Evolutionary conservation across 768 basidiomycete species (phyloP).

Genomic region (Coprinopsis sp.): DNA sequence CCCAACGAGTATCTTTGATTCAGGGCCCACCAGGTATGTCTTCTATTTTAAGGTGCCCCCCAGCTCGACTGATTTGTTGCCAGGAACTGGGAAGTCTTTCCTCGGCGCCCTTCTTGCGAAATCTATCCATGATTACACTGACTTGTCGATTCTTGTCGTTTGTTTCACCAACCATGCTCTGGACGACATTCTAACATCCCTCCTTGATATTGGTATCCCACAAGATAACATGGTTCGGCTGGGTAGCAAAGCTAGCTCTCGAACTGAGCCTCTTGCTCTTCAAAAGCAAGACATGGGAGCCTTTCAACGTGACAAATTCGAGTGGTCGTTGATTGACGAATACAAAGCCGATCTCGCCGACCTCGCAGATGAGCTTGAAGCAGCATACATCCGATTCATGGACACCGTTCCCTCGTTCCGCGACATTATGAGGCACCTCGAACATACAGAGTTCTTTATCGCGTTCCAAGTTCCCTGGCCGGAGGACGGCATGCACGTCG

Average conservation of each 20-base stretch:
- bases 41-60: too few relatives aligned
- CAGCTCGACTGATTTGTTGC: not conserved
- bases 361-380: too few relatives aligned
- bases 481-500: constrained; percentile 40
- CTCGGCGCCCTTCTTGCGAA: constrained; percentile 67
- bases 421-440: constrained; percentile 41
- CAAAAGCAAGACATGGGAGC: constrained; percentile 30
- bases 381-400: too few relatives aligned
- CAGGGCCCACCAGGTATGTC: constrained; percentile 69
- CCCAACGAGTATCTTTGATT: constrained; percentile 54
- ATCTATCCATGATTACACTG: constrained; percentile 44
- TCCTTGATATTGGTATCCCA: constrained; percentile 59
- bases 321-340: constrained; percentile 40
- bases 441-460: constrained; percentile 45
- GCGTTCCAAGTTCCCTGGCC: constrained; percentile 40
- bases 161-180: constrained; percentile 76
- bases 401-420: constrained; percentile 10
- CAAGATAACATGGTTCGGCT: constrained; percentile 47
- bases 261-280: constrained; percentile 43
- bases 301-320: constrained; percentile 22
- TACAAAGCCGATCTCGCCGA: constrained; percentile 27
- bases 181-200: constrained; percentile 62
- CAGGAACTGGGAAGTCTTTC: constrained; percentile 74
- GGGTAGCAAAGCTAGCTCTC: constrained; percentile 48
- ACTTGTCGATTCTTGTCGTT: constrained; percentile 55